Percentiles rank a stretch among this genome's conserved stretches.
Conservation (phyloP, 352 stramenopile species). For the Pythium myriotylum region DNA sequence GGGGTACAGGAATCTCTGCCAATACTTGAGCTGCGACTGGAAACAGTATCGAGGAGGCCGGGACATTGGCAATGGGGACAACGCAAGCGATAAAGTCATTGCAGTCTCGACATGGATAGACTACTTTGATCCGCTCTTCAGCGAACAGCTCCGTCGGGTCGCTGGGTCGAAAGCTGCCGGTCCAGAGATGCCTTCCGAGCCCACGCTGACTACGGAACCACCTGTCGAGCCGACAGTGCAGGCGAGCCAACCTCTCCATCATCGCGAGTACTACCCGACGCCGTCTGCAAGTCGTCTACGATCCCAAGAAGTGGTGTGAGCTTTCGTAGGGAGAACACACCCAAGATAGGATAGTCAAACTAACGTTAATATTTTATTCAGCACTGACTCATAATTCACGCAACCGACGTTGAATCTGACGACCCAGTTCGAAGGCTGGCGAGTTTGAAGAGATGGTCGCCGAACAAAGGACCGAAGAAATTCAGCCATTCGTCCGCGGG, state of each 20-base stretch:
- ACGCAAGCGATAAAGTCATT: slow-evolving; percentile 58
- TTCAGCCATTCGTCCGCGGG: slow-evolving; percentile 47
- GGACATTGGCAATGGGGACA: slow-evolving; percentile 37
- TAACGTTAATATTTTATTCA: too few species aligned
- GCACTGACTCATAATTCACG: too few species aligned
- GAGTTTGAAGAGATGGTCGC: slow-evolving; percentile 2
- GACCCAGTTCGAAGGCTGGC: background rate
- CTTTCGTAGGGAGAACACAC: too few species aligned
- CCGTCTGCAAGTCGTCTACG: background rate
- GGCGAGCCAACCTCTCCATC: background rate
- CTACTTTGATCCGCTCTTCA: slow-evolving; percentile 59
- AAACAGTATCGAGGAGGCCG: slow-evolving; percentile 39
- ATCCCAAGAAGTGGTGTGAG: too few species aligned
- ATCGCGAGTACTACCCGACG: background rate
- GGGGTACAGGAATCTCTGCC: slow-evolving; percentile 80
- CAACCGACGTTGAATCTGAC: too few species aligned
- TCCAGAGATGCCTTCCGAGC: background rate
- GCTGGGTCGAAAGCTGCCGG: background rate
- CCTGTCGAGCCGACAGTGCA: background rate
- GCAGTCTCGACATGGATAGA: slow-evolving; percentile 45
- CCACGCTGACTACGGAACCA: background rate
- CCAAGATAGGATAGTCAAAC: too few species aligned
- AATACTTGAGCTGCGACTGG: slow-evolving; percentile 70
- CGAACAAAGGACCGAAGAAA: slow-evolving; percentile 57
- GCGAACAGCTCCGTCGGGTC: slow-evolving; percentile 1